Evolutionary conservation across 768 basidiomycete genomes (phyloP).

Genomic region (Kwoniella sp.): DNA sequence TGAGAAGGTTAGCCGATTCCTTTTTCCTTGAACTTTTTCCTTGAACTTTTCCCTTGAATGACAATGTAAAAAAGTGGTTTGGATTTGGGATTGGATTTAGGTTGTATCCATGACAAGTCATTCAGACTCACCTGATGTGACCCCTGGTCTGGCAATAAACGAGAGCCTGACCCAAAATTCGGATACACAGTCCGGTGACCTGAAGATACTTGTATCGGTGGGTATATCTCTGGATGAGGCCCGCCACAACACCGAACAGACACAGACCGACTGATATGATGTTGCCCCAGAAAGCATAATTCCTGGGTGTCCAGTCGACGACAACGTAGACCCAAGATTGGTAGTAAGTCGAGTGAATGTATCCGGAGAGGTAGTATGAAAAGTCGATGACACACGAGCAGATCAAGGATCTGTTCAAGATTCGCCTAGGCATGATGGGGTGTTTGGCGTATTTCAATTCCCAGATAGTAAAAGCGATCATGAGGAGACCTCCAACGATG

Average conservation of each 20-base stretch:
- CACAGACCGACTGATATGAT: conserved; percentile 43
- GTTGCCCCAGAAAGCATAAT: conserved; percentile 33
- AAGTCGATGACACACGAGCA: conserved; percentile 42
- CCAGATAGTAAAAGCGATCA: conserved; percentile 56
- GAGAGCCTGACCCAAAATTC: conserved; percentile 43
- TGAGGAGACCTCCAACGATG: conserved; percentile 59
- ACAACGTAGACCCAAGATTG: conserved; percentile 52
- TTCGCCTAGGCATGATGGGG: conserved; percentile 56
- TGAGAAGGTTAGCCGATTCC: too few species aligned
- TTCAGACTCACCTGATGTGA: neutral
- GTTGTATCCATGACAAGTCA: too few species aligned
- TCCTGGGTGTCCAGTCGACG: conserved; percentile 50
- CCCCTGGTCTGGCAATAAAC: conserved; percentile 15
- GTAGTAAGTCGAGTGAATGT: conserved; percentile 33
- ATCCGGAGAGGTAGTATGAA: conserved; percentile 42
- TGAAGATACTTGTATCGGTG: conserved; percentile 55
- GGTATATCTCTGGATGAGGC: conserved; percentile 44
- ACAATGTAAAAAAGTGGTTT: too few species aligned
- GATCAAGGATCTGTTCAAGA: conserved; percentile 56
- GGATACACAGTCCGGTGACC: conserved; percentile 40
- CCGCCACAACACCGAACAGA: conserved; percentile 52
- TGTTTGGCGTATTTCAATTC: conserved; percentile 54
- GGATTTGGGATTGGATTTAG: too few species aligned
- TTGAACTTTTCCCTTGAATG: too few species aligned
- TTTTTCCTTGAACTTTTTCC: too few species aligned